These are phyloP conservation scores for Candida maltosa DNA, from an alignment of 805 yeast species.

Conservation along the genomic window DNA sequence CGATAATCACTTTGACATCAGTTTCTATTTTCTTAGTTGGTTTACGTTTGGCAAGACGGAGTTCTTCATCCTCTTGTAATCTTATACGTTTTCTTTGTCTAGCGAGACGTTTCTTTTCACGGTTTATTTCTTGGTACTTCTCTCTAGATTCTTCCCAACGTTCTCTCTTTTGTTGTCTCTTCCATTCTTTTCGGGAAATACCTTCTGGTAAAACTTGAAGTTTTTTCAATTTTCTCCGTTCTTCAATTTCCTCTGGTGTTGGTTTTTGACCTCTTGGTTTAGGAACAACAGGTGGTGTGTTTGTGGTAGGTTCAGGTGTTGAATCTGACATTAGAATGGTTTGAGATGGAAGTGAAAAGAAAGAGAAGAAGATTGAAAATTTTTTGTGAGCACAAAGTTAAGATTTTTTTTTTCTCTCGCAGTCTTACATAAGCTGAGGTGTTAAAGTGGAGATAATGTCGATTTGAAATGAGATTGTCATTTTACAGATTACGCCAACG, in stretches of 20 bases:
- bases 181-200: slow-evolving; percentile 84
- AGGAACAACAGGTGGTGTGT: not conserved
- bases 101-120: slow-evolving; percentile 49
- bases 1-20: slow-evolving; percentile 62
- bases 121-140: slow-evolving; percentile 50
- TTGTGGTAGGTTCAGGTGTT: not conserved
- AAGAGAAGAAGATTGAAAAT: no score
- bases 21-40: slow-evolving; percentile 45
- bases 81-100: slow-evolving; percentile 23
- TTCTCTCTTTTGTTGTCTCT: slow-evolving; percentile 57
- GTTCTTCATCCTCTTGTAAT: slow-evolving; percentile 24
- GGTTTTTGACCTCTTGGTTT: slow-evolving; percentile 7
- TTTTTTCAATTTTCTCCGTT: slow-evolving; percentile 7
- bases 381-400: no score
- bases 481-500: no score
- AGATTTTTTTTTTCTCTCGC: no score
- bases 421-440: no score
- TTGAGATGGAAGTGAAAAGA: no score
- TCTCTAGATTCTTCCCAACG: slow-evolving; percentile 65
- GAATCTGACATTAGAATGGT: no score
- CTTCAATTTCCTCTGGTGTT: slow-evolving; percentile 11
- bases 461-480: no score
- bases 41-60: slow-evolving; percentile 21
- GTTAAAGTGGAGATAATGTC: no score
- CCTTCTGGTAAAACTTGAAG: slow-evolving; percentile 62